A percentile compares a stretch with the other conserved stretches of the same genome.
phyloP scores from a whole-genome alignment of 202 grass and related monocot genomes.

The Zoysia matrella region DNA sequence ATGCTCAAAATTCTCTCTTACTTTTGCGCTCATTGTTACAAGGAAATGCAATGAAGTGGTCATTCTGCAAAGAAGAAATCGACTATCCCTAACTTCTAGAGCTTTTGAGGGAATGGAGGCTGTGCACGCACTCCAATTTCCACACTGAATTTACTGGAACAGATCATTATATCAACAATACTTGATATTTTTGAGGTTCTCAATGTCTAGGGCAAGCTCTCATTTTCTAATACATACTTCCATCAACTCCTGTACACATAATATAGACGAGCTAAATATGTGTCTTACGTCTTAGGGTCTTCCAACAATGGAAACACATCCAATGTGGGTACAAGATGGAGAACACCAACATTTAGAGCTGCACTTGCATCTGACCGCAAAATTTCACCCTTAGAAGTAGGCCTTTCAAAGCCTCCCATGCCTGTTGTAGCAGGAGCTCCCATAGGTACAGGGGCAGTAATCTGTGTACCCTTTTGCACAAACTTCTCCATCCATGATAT shows the following conservation, averaged over 20 bases:
- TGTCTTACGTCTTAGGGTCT: slow-evolving; percentile 89
- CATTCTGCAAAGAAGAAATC: slow-evolving; percentile 6
- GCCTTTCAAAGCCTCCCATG: slow-evolving; percentile 98
- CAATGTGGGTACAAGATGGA: slow-evolving; percentile 94
- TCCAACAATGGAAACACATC: slow-evolving; percentile 90
- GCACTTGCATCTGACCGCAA: slow-evolving; percentile 97
- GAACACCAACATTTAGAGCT: slow-evolving; percentile 89
- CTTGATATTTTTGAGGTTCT: slow-evolving; percentile 23
- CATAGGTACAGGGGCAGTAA: slow-evolving; percentile 96
- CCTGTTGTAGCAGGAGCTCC: slow-evolving; percentile 90
- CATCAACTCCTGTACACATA: slow-evolving; percentile 15
- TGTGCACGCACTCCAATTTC: background rate
- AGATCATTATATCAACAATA: background rate
- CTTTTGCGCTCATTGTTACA: slow-evolving; percentile 9
- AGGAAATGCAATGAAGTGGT: slow-evolving; percentile 9
- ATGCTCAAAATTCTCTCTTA: slow-evolving; percentile 21
- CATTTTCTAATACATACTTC: slow-evolving; percentile 23
- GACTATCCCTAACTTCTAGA: slow-evolving; percentile 13
- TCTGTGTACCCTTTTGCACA: slow-evolving; percentile 94
- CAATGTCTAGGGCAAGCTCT: background rate
- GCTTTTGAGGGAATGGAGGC: slow-evolving; percentile 11
- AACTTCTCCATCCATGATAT: slow-evolving; percentile 99
- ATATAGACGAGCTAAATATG: slow-evolving; percentile 29
- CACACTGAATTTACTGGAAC: slow-evolving; percentile 27
- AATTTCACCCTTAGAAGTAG: slow-evolving; percentile 77